These are phyloP conservation scores for Sporopachydermia lactativora DNA, from an alignment of 805 yeast species.

Conservation along the genomic window DNA sequence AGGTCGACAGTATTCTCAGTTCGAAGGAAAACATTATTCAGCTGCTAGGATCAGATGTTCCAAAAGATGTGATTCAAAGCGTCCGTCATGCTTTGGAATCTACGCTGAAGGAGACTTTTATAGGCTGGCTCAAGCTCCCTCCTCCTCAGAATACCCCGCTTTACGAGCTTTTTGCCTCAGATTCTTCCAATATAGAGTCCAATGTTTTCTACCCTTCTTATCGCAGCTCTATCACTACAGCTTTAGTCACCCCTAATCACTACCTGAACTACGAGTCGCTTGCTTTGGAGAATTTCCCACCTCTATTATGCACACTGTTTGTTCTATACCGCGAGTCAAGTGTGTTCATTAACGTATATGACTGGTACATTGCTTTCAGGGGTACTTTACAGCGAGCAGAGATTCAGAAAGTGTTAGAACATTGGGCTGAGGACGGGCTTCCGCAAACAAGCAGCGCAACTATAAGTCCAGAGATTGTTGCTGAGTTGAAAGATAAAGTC, in stretches of 20 bases:
- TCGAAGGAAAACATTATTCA: background rate
- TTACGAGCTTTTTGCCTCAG: constrained; percentile 29
- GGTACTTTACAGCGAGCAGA: constrained; percentile 25
- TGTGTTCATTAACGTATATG: constrained; percentile 48
- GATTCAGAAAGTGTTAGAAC: constrained; percentile 9
- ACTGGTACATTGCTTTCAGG: constrained; percentile 49
- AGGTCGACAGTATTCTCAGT: background rate
- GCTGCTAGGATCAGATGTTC: constrained; percentile 9
- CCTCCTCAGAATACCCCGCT: constrained; percentile 17
- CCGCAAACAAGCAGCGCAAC: constrained; percentile 2
- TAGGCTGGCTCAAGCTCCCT: background rate
- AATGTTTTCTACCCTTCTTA: constrained; percentile 29
- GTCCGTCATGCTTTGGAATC: background rate
- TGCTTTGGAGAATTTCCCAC: constrained; percentile 28
- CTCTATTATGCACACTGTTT: constrained; percentile 44
- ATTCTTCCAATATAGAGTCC: constrained; percentile 19
- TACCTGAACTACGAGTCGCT: constrained; percentile 14
- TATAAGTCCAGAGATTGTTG: constrained; percentile 1
- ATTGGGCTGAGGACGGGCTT: background rate
- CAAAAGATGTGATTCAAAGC: constrained; percentile 8
- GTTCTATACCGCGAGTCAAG: constrained; percentile 71
- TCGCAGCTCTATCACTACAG: constrained; percentile 26
- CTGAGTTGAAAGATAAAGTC: constrained; percentile 16
- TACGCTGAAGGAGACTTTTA: background rate
- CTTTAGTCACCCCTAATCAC: constrained; percentile 27